These are phyloP conservation scores for Pyracantha coccinea DNA, from an alignment of 331 rosid species.

Conservation along the genomic window DNA sequence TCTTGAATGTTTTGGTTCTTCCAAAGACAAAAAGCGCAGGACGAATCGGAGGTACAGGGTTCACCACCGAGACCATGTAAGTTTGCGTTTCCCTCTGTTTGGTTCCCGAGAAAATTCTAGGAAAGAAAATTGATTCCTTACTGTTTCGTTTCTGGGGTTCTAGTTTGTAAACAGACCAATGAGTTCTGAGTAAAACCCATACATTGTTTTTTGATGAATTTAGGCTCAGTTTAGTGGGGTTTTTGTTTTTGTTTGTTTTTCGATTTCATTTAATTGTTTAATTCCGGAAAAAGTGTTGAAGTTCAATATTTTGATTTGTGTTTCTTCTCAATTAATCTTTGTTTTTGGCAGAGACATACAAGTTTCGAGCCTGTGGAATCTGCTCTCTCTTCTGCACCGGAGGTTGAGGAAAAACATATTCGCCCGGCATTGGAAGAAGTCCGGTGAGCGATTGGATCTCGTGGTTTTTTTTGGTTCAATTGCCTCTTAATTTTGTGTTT, in stretches of 20 bases:
- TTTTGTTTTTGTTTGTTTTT: not conserved
- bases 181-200: not conserved
- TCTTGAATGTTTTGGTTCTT: conserved; percentile 77
- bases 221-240: not conserved
- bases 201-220: not conserved
- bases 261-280: not conserved
- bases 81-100: not conserved
- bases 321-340: not conserved
- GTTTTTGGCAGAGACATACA: conserved; percentile 35
- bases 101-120: not conserved
- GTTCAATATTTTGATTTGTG: not conserved
- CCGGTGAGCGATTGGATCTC: conserved; percentile 30
- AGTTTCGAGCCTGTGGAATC: conserved; percentile 32
- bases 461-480: not conserved
- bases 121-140: not conserved
- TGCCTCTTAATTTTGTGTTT: not conserved
- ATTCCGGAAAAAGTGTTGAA: not conserved
- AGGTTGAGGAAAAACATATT: conserved; percentile 20
- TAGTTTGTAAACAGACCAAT: not conserved
- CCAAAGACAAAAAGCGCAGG: conserved; percentile 39
- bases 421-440: conserved; percentile 24
- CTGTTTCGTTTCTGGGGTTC: not conserved
- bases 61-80: conserved; percentile 39
- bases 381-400: conserved; percentile 26
- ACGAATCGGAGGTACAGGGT: conserved; percentile 38